Percentiles rank a stretch among this genome's conserved stretches.
Conservation (phyloP, 2,329 filamentous ascomycete genomes). For the Talaromyces sp. region DNA sequence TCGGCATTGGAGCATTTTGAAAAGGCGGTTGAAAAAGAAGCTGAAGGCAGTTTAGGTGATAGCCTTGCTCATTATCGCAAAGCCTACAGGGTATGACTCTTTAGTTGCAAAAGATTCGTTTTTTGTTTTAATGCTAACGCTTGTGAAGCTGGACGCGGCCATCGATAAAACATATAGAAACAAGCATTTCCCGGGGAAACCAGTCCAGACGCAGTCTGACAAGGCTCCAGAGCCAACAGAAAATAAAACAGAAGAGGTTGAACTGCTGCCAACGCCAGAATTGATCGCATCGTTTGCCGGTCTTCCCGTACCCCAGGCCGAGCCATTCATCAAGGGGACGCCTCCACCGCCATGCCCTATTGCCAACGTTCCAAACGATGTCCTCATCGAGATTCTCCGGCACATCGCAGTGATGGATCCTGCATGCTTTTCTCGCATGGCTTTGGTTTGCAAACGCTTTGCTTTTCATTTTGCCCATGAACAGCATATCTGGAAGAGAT, state of each 20-base stretch:
- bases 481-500: slow-evolving; percentile 76
- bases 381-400: slow-evolving; percentile 72
- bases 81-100: slow-evolving; percentile 70
- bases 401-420: slow-evolving; percentile 73
- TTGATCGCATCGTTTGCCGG: slow-evolving; percentile 72
- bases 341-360: slow-evolving; percentile 76
- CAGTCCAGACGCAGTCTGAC: slow-evolving; percentile 31
- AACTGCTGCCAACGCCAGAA: slow-evolving; percentile 54
- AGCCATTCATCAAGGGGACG: slow-evolving; percentile 66
- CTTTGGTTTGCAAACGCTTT: slow-evolving; percentile 79
- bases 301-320: slow-evolving; percentile 63
- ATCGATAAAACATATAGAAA: slow-evolving; percentile 86
- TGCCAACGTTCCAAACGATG: slow-evolving; percentile 71
- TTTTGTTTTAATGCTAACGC: slow-evolving; percentile 15
- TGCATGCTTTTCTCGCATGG: slow-evolving; percentile 68
- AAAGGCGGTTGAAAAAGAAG: slow-evolving; percentile 82
- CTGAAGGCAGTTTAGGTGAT: slow-evolving; percentile 78
- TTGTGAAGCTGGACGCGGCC: slow-evolving; percentile 67
- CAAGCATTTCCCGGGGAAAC: slow-evolving; percentile 77
- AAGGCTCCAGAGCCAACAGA: slow-evolving; percentile 55
- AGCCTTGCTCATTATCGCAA: slow-evolving; percentile 84
- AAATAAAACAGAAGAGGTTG: slow-evolving; percentile 33
- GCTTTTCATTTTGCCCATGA: slow-evolving; percentile 82
- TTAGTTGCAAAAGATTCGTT: no score
- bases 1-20: slow-evolving; percentile 93